Evolutionary conservation across 2,329 filamentous ascomycete species (phyloP).

Genomic region (Thelonectria rubi): DNA sequence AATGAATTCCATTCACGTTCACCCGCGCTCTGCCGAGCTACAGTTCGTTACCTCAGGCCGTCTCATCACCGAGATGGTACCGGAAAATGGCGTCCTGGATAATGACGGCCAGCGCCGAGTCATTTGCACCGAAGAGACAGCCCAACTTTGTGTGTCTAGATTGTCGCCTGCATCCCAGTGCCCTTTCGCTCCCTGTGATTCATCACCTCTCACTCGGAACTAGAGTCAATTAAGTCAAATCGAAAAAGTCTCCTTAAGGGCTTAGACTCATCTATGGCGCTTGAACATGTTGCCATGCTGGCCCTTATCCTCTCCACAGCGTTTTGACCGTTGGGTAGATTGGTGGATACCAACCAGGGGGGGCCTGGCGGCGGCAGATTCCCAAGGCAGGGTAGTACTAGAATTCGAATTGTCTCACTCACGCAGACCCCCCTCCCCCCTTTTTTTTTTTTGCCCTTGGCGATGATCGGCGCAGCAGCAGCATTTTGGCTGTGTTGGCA

Average conservation of each 20-base stretch:
- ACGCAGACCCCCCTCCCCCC: background rate
- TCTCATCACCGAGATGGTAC: constrained; percentile 61
- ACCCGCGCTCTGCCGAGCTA: constrained; percentile 63
- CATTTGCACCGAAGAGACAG: constrained; percentile 52
- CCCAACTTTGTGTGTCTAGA: constrained; percentile 15
- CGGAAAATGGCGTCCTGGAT: constrained; percentile 59
- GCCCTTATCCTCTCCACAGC: no score
- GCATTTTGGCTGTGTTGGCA: constrained; percentile 1
- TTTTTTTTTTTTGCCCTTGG: background rate
- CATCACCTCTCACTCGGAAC: no score
- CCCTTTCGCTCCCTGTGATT: no score
- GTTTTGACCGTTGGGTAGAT: no score
- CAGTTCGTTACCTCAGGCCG: constrained; percentile 60
- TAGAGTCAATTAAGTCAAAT: no score
- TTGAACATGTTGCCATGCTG: no score
- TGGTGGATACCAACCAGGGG: no score
- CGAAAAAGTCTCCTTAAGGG: no score
- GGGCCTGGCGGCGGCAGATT: no score
- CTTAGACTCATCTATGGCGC: no score
- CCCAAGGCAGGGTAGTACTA: no score
- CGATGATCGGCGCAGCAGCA: constrained; percentile 2
- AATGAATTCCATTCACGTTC: constrained; percentile 66
- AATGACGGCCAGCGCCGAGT: constrained; percentile 51
- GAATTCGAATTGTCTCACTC: background rate
- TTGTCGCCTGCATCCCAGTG: no score